Conservation (phyloP, 225 moss, liverwort and hornwort genomes). For the Pseudoscleropodium purum region DNA sequence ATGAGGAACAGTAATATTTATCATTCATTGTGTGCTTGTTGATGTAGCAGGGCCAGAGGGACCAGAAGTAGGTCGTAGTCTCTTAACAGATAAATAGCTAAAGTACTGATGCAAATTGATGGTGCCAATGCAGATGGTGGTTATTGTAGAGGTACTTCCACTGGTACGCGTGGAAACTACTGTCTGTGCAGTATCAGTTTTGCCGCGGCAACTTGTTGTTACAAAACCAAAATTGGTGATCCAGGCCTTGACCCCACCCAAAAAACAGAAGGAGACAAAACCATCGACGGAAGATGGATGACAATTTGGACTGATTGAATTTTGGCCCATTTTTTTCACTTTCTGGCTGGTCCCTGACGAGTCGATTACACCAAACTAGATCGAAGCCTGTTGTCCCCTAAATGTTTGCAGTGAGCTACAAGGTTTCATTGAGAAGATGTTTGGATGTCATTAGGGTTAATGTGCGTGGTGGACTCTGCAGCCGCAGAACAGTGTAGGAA, state of each 20-base stretch:
- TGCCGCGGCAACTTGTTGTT: conserved; percentile 54
- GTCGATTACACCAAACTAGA: not conserved
- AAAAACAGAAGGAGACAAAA: conserved; percentile 22
- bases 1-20: not conserved
- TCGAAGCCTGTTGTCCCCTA: not conserved
- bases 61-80: not conserved
- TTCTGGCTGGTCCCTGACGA: not conserved
- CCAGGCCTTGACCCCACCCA: conserved; percentile 51
- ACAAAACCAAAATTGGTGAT: conserved; percentile 74
- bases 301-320: not conserved
- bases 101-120: not conserved
- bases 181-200: conserved; percentile 58
- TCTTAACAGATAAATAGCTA: not conserved
- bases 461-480: not conserved
- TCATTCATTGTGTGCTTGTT: not conserved
- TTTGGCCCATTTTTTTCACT: not conserved
- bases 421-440: not conserved
- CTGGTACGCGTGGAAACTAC: conserved; percentile 47
- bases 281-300: not conserved
- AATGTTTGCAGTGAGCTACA: not conserved
- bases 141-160: conserved; percentile 68
- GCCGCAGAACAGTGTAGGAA: not conserved
- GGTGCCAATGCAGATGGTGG: conserved; percentile 67
- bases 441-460: not conserved
- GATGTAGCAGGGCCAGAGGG: not conserved